Conservation (phyloP, 768 basidiomycete genomes). For the Leucogyrophana mollusca region DNA sequence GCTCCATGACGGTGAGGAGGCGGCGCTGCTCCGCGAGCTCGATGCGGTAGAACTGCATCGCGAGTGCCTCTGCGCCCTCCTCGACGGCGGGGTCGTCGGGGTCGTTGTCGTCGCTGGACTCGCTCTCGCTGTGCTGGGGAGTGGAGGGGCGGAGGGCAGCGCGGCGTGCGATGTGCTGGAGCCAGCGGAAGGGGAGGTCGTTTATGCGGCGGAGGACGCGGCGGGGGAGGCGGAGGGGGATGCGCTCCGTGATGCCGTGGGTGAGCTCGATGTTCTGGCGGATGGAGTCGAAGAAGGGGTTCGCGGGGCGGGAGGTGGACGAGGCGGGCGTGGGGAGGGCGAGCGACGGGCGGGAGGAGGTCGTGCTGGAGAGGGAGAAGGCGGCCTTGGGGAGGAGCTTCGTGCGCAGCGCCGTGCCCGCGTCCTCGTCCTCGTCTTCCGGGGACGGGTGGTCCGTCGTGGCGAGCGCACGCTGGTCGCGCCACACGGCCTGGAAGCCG, state of each 20-base stretch:
- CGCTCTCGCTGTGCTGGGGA: slow-evolving; percentile 23
- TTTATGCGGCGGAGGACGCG: slow-evolving; percentile 53
- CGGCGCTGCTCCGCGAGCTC: slow-evolving; percentile 90
- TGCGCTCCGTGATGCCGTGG: slow-evolving; percentile 73
- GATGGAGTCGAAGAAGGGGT: slow-evolving; percentile 96
- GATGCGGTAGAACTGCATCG: slow-evolving; percentile 91
- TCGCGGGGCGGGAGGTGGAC: slow-evolving; percentile 37
- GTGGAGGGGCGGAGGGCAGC: slow-evolving; percentile 30
- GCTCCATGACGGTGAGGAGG: slow-evolving; percentile 88
- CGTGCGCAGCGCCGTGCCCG: slow-evolving; percentile 42
- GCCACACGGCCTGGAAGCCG: slow-evolving; percentile 74
- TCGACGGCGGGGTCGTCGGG: slow-evolving; percentile 46
- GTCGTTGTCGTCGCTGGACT: slow-evolving; percentile 33
- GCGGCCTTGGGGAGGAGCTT: slow-evolving; percentile 63
- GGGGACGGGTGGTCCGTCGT: slow-evolving; percentile 48
- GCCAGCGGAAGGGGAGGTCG: slow-evolving; percentile 80
- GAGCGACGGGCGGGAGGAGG: slow-evolving; percentile 16
- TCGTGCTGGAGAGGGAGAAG: slow-evolving; percentile 53
- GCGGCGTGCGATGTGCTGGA: slow-evolving; percentile 66
- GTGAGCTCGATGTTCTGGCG: slow-evolving; percentile 84
- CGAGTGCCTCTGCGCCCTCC: slow-evolving; percentile 75
- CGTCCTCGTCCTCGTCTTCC: slow-evolving; percentile 50
- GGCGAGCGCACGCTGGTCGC: slow-evolving; percentile 49
- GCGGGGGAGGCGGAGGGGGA: slow-evolving; percentile 61
- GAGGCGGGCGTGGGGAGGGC: slow-evolving; percentile 17